These are phyloP conservation scores for Alloteropsis angusta DNA, from an alignment of 202 grass and related monocot genomes.

Conservation along the genomic window DNA sequence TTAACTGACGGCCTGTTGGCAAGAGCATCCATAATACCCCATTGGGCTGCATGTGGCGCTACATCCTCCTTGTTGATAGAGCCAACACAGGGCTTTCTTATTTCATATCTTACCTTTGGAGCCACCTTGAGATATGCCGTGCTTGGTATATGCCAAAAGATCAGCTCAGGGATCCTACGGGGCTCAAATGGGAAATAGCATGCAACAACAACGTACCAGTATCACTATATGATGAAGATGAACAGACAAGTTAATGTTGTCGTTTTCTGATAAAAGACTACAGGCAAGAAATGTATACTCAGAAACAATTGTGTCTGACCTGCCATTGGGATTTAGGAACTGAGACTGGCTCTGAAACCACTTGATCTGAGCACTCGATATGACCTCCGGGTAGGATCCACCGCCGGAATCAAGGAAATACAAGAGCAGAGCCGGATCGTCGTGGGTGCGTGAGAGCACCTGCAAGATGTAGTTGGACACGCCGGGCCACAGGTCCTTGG, in stretches of 20 bases:
- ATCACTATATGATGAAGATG: too few relatives aligned
- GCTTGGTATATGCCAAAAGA: constrained; percentile 95
- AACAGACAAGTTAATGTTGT: neutral
- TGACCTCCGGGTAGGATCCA: constrained; percentile 64
- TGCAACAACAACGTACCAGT: too few relatives aligned
- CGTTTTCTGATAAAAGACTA: too few relatives aligned
- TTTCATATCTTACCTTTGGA: constrained; percentile 30
- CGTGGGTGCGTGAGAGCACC: constrained; percentile 30
- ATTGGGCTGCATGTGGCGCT: constrained; percentile 60
- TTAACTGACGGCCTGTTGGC: constrained; percentile 55
- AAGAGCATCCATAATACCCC: constrained; percentile 72
- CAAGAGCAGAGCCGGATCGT: constrained; percentile 45
- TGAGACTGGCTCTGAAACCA: constrained; percentile 53
- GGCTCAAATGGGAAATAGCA: too few relatives aligned
- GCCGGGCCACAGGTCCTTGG: constrained; percentile 51
- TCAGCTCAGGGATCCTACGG: constrained; percentile 57
- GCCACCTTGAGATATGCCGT: constrained; percentile 49
- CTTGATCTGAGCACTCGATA: constrained; percentile 50
- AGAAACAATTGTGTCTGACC: neutral
- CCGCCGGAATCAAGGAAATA: constrained; percentile 88
- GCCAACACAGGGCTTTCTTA: constrained; percentile 54
- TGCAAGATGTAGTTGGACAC: constrained; percentile 75
- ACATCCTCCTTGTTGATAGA: constrained; percentile 79
- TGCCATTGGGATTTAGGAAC: constrained; percentile 49
- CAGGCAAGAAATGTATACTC: neutral